A percentile compares a stretch with the other conserved stretches of the same genome.
Evolutionary conservation across 2,329 filamentous ascomycete species (phyloP).

Genomic region (Phyllosticta citriasiana): DNA sequence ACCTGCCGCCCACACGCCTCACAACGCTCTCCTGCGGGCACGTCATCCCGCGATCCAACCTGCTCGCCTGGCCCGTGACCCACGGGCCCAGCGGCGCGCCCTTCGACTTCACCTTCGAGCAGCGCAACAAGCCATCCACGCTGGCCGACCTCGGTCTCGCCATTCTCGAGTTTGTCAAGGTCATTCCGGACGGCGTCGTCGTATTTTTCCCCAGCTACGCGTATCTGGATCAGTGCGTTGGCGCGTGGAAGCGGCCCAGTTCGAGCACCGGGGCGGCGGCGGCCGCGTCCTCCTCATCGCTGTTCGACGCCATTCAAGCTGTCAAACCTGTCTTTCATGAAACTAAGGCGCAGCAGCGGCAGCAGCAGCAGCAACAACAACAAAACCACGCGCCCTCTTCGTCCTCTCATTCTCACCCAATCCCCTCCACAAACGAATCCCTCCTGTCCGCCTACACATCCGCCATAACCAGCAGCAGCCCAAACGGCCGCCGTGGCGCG

Average conservation of each 20-base stretch:
- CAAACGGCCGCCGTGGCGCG: constrained; percentile 49
- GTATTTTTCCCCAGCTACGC: constrained; percentile 94
- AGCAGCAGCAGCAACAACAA: too few species aligned
- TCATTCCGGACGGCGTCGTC: constrained; percentile 81
- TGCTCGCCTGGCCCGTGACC: constrained; percentile 66
- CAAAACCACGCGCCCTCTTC: neutral
- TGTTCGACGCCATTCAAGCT: constrained; percentile 50
- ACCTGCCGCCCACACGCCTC: constrained; percentile 52
- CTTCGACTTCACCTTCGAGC: constrained; percentile 84
- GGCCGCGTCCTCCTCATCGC: constrained; percentile 6
- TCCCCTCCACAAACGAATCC: constrained; percentile 45
- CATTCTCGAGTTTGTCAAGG: constrained; percentile 59
- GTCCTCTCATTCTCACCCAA: constrained; percentile 10
- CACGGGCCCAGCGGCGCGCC: constrained; percentile 37
- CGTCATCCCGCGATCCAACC: constrained; percentile 74
- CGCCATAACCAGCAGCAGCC: constrained; percentile 43
- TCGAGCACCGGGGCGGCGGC: neutral
- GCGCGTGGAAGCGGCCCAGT: constrained; percentile 27
- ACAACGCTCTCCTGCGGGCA: constrained; percentile 86
- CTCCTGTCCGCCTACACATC: constrained; percentile 63
- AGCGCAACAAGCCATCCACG: constrained; percentile 57
- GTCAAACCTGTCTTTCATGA: constrained; percentile 46
- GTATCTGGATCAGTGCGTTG: constrained; percentile 65
- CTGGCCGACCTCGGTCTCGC: constrained; percentile 65
- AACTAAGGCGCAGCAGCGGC: constrained; percentile 12